Evolutionary conservation across 2,329 filamentous ascomycete species (phyloP).

Genomic region (Talaromyces pinophilus): DNA sequence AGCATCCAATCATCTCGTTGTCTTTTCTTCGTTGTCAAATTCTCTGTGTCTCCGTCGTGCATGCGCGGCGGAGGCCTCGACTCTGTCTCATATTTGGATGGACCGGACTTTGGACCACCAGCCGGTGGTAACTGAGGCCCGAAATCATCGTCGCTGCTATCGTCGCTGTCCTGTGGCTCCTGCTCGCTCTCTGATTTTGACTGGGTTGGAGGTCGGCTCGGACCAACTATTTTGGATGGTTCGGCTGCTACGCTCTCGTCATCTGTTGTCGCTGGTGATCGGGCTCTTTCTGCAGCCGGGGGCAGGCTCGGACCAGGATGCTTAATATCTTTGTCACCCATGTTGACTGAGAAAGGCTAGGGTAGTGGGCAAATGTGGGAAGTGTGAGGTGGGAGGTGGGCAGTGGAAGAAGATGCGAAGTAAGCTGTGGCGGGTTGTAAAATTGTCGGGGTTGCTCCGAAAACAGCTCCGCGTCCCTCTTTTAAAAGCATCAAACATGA

Average conservation of each 20-base stretch:
- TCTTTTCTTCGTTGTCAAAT: conserved; percentile 6
- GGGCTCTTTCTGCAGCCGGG: not conserved
- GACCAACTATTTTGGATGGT: conserved; percentile 50
- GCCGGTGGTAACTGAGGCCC: conserved; percentile 35
- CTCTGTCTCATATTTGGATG: not conserved
- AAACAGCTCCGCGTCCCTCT: not conserved
- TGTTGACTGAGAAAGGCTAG: not conserved
- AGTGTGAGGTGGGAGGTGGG: not conserved
- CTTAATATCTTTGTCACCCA: not conserved
- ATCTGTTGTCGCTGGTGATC: not conserved
- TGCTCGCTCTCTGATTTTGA: conserved; percentile 29
- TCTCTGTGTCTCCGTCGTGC: not conserved
- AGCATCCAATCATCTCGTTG: conserved; percentile 79
- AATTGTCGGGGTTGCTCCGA: not conserved
- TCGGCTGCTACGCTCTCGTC: not conserved
- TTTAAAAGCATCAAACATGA: not conserved
- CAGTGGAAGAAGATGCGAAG: not conserved
- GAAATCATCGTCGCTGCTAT: conserved; percentile 44
- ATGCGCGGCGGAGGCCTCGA: not conserved
- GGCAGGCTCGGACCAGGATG: not conserved
- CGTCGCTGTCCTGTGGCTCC: conserved; percentile 32
- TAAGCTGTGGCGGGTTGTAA: not conserved
- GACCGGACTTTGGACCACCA: not conserved
- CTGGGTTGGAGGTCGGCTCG: conserved; percentile 53
- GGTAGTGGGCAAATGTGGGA: not conserved